Evolutionary conservation across 495 filamentous ascomycete species (phyloP).

Genomic region (Physcia stellaris): DNA sequence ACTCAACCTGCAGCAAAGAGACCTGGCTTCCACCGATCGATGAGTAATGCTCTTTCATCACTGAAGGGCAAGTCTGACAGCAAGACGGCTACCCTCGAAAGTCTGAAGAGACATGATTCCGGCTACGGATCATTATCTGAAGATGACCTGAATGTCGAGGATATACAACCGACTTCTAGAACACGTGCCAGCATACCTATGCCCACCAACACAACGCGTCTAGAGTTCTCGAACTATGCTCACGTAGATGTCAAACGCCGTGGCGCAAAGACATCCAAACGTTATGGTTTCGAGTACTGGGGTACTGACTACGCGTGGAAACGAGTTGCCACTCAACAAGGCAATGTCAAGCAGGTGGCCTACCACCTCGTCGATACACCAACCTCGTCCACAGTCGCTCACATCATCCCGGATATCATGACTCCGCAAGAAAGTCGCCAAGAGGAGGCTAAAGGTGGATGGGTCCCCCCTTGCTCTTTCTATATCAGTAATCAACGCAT

Average conservation of each 20-base stretch:
- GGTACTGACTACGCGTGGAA: constrained; percentile 77
- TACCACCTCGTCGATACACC: constrained; percentile 66
- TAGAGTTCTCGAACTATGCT: constrained; percentile 97
- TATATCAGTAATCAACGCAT: constrained; percentile 66
- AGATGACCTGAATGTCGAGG: constrained; percentile 31
- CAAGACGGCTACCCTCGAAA: constrained; percentile 10
- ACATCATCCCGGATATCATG: constrained; percentile 71
- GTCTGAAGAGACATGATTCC: constrained; percentile 37
- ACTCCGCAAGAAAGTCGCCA: constrained; percentile 54
- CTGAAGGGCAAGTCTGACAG: constrained; percentile 45
- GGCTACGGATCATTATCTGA: constrained; percentile 42
- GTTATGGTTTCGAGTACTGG: constrained; percentile 90
- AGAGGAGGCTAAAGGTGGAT: constrained; percentile 70
- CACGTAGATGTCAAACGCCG: constrained; percentile 70
- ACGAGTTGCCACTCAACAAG: constrained; percentile 49
- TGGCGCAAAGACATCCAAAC: constrained; percentile 55
- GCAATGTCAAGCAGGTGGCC: constrained; percentile 46
- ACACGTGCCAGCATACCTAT: constrained; percentile 6
- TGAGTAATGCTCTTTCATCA: constrained; percentile 60
- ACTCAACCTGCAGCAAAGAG: constrained; percentile 34
- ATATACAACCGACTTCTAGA: constrained; percentile 18
- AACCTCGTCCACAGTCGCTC: constrained; percentile 51
- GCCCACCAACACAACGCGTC: constrained; percentile 57
- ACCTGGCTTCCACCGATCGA: constrained; percentile 51
- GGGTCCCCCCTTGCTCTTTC: constrained; percentile 83